phyloP scores from a whole-genome alignment of 2,329 filamentous ascomycete species.

The Penicillium sp. region DNA sequence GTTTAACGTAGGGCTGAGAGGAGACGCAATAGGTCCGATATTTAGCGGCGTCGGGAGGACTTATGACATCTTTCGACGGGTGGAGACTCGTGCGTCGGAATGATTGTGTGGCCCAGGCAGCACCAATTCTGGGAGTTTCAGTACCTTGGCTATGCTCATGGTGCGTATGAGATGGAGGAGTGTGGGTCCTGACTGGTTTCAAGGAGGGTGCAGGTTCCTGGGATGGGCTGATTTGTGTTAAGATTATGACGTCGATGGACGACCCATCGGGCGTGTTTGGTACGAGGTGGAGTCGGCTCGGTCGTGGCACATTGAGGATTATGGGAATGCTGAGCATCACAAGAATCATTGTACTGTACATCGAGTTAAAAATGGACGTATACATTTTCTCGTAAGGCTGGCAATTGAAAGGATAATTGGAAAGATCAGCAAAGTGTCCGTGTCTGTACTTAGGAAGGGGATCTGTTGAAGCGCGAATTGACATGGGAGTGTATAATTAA shows the following conservation, averaged over 20 bases:
- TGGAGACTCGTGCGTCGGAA: neutral
- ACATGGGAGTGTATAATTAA: neutral
- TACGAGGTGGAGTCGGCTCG: neutral
- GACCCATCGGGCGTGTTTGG: slow-evolving; percentile 9
- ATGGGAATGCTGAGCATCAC: neutral
- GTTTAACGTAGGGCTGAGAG: slow-evolving; percentile 24
- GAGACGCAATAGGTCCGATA: neutral
- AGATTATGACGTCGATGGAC: slow-evolving; percentile 22
- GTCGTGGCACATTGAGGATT: neutral
- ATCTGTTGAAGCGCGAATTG: neutral
- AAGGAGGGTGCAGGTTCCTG: neutral
- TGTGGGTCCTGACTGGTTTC: slow-evolving; percentile 1
- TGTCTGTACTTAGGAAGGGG: neutral
- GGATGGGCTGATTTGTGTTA: slow-evolving; percentile 13
- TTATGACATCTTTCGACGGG: slow-evolving; percentile 14
- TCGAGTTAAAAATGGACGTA: no score
- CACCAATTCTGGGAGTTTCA: neutral
- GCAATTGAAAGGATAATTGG: neutral
- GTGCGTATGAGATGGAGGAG: neutral
- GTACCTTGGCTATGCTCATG: slow-evolving; percentile 12
- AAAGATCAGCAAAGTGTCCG: neutral
- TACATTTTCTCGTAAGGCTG: no score
- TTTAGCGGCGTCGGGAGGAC: neutral
- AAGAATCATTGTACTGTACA: no score
- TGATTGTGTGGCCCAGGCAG: slow-evolving; percentile 7